A percentile compares a stretch with the other conserved stretches of the same genome.
Evolutionary conservation across 257 asterid species (phyloP).

Genomic region (Solanum habrochaites): DNA sequence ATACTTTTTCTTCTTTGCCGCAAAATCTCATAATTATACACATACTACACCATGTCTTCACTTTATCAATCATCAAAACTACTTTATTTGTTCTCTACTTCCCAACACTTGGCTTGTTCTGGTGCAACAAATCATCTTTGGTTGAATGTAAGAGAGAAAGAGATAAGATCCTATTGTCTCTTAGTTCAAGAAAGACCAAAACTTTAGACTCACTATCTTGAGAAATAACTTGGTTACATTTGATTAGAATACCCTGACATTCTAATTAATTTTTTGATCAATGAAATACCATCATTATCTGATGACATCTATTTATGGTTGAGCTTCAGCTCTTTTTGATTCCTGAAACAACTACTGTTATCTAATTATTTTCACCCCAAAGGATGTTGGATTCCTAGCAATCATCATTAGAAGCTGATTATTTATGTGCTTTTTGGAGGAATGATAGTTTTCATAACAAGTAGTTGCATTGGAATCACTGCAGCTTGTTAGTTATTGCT

Average conservation of each 20-base stretch:
- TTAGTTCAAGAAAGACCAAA: background rate
- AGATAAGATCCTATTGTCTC: background rate
- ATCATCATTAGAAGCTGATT: background rate
- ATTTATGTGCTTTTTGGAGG: background rate
- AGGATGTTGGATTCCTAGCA: background rate
- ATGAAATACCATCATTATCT: background rate
- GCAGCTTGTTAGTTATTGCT: background rate
- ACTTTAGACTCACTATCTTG: background rate
- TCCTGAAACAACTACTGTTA: background rate
- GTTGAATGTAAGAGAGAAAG: background rate
- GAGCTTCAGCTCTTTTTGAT: background rate
- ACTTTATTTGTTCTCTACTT: no score
- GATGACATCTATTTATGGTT: background rate
- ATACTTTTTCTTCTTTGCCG: no score
- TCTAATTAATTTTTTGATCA: background rate
- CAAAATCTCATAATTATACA: no score
- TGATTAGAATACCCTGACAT: background rate
- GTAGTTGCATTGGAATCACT: background rate
- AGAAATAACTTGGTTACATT: background rate
- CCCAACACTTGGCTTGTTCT: no score
- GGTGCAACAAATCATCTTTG: background rate
- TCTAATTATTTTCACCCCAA: background rate
- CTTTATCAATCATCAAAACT: no score
- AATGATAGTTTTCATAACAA: background rate
- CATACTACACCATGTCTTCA: no score